phyloP scores from a whole-genome alignment of 805 yeast species.

The Ogataea philodendri region DNA sequence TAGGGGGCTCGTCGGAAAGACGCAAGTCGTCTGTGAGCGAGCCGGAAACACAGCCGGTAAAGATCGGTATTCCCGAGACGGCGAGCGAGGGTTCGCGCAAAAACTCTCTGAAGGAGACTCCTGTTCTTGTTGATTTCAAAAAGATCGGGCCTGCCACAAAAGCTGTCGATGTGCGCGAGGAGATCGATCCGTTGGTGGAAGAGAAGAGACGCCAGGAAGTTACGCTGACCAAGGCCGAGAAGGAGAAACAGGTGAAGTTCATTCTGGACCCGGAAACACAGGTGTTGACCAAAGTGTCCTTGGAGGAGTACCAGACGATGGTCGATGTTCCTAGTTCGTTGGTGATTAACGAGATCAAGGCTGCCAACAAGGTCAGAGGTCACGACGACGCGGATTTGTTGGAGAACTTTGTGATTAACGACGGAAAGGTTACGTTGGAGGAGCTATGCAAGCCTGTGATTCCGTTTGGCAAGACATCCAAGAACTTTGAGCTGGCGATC shows the following conservation, averaged over 20 bases:
- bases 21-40: conserved; percentile 9
- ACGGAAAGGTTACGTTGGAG: conserved; percentile 56
- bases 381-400: conserved; percentile 40
- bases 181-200: conserved; percentile 7
- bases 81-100: no score
- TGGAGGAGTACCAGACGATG: conserved; percentile 22
- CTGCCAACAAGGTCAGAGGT: conserved; percentile 36
- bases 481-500: conserved; percentile 53
- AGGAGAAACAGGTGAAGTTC: conserved; percentile 18
- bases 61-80: conserved; percentile 10
- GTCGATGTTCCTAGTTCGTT: conserved; percentile 9
- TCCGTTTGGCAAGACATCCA: conserved; percentile 64
- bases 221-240: conserved; percentile 21
- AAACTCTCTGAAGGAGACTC: background rate
- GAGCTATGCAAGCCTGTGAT: conserved; percentile 68
- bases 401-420: conserved; percentile 46
- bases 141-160: conserved; percentile 3
- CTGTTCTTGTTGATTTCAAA: conserved; percentile 6
- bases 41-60: conserved; percentile 5
- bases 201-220: conserved; percentile 6
- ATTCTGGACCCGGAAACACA: conserved; percentile 19
- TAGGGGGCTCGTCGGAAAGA: conserved; percentile 2
- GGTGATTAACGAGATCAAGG: conserved; percentile 20
- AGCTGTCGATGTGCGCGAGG: background rate
- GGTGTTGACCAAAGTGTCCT: conserved; percentile 21